Conservation (phyloP, 1,284 basidiomycete species). For the Rhodotorula sp. region DNA sequence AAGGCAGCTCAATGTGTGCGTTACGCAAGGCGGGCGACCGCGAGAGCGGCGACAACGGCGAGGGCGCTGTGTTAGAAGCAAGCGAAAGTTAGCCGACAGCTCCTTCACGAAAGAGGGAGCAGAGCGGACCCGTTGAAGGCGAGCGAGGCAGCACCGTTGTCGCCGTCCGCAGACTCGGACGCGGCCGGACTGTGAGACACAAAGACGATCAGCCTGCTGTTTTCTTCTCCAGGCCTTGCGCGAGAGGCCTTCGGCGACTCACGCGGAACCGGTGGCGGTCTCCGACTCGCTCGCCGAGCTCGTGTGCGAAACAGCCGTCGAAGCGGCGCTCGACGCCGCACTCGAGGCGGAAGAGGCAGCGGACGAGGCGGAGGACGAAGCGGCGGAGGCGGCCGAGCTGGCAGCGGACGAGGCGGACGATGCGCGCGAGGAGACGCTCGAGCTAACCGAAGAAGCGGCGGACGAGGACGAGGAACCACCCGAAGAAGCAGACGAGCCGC, state of each 20-base stretch:
- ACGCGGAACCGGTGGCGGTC: neutral
- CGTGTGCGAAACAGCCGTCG: neutral
- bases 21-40: neutral
- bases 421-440: neutral
- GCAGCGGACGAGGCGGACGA: neutral
- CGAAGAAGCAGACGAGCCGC: neutral
- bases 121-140: neutral
- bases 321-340: neutral
- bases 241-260: neutral
- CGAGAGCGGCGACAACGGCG: neutral
- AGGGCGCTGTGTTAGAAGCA: neutral
- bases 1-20: neutral
- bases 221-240: too few relatives aligned
- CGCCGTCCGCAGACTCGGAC: neutral
- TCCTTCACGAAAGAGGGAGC: neutral
- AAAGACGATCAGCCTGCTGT: neutral
- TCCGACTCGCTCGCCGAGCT: neutral
- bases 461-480: neutral
- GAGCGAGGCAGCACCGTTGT: conserved; percentile 2
- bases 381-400: neutral
- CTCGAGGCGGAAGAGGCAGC: neutral
- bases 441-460: neutral
- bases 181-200: neutral
- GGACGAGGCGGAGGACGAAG: neutral
- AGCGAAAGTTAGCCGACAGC: neutral